phyloP scores from a whole-genome alignment of 305 asterid species.

The Salvia sclarea region DNA sequence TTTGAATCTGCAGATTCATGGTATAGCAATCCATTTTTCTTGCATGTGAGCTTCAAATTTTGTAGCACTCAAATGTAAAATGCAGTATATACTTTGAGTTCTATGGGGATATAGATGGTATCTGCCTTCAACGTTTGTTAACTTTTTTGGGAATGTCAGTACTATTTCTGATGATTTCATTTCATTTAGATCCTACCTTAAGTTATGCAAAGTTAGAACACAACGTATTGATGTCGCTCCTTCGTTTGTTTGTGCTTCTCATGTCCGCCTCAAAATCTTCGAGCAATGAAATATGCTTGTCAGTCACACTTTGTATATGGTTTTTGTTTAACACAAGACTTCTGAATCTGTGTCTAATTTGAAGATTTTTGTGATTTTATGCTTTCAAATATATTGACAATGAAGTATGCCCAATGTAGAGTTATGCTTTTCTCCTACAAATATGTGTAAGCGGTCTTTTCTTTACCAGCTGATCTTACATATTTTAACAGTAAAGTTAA shows the following conservation, averaged over 20 bases:
- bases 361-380: not conserved
- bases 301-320: not conserved
- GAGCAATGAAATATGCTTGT: conserved; percentile 15
- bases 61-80: conserved; percentile 20
- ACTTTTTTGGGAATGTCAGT: not conserved
- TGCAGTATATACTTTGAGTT: not conserved
- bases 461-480: not conserved
- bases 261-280: not conserved
- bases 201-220: not conserved
- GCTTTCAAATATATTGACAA: not conserved
- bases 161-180: conserved; percentile 1
- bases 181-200: not conserved
- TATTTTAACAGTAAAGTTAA: conserved; percentile 8
- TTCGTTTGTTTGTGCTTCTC: conserved; percentile 8
- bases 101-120: not conserved
- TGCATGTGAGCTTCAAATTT: conserved; percentile 17
- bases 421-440: not conserved
- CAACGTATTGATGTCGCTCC: not conserved
- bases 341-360: not conserved
- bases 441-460: not conserved
- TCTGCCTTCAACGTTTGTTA: not conserved
- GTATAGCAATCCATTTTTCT: not conserved
- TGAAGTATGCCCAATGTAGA: not conserved
- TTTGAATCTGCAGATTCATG: conserved; percentile 23
- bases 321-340: not conserved